Conservation (phyloP, 2,329 filamentous ascomycete species). For the Paecilomyces niveus region DNA sequence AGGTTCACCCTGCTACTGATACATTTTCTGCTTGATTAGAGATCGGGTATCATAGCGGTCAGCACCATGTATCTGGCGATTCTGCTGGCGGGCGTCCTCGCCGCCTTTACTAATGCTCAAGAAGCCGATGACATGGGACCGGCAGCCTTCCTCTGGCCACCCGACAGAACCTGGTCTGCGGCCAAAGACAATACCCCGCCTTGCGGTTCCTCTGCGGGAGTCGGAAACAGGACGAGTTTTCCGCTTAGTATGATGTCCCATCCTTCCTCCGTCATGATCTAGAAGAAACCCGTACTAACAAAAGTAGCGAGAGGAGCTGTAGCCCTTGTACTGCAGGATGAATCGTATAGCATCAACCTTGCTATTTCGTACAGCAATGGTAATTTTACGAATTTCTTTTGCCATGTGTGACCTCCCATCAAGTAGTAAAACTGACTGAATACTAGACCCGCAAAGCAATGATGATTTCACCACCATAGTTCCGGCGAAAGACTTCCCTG, state of each 20-base stretch:
- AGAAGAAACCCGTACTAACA: not conserved
- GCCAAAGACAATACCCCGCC: conserved; percentile 50
- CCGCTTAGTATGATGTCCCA: conserved; percentile 41
- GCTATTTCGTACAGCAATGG: conserved; percentile 48
- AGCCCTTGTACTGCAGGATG: conserved; percentile 51
- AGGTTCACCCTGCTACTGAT: not conserved
- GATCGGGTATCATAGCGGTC: not conserved
- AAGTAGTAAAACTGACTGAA: not conserved
- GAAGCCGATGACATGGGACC: conserved; percentile 43
- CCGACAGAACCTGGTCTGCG: conserved; percentile 50
- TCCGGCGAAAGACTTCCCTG: conserved; percentile 24
- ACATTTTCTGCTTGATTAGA: not conserved
- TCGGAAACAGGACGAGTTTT: conserved; percentile 48
- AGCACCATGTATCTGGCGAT: not conserved
- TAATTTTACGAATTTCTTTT: conserved; percentile 22
- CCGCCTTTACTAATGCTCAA: conserved; percentile 7
- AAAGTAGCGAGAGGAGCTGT: conserved; percentile 46
- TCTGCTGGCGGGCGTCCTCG: conserved; percentile 1
- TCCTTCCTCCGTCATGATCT: not conserved
- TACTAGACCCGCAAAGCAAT: conserved; percentile 32
- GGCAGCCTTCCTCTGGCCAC: conserved; percentile 55
- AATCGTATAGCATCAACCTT: conserved; percentile 49
- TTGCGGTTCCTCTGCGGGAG: conserved; percentile 47
- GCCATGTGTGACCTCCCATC: not conserved
- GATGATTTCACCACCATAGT: conserved; percentile 33